Percentiles rank a stretch among this genome's conserved stretches.
Conservation (phyloP, 768 basidiomycete species). For the Holtermanniella nyarrowii region DNA sequence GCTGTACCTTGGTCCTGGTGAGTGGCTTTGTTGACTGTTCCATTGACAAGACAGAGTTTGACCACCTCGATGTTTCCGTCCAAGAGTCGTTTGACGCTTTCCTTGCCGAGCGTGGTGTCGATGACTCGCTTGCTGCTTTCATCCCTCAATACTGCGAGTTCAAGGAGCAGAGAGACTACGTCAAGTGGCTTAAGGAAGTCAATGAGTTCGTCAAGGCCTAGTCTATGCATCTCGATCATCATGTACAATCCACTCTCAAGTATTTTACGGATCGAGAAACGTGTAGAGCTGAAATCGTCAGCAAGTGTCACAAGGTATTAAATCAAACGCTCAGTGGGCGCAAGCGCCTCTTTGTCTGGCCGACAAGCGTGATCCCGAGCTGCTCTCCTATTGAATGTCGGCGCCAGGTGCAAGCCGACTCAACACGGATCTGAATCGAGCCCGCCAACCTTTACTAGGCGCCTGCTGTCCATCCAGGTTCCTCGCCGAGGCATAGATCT, state of each 20-base stretch:
- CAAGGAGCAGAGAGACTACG: conserved; percentile 98
- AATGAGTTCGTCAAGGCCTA: conserved; percentile 62
- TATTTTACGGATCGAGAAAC: not conserved
- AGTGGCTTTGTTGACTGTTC: conserved; percentile 30
- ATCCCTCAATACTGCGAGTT: conserved; percentile 75
- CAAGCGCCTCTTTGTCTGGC: not conserved
- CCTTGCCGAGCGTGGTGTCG: conserved; percentile 80
- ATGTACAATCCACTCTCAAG: too few species aligned
- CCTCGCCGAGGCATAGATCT: not conserved
- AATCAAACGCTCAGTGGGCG: not conserved
- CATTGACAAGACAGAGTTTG: conserved; percentile 51
- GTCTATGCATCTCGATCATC: not conserved
- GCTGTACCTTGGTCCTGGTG: conserved; percentile 83
- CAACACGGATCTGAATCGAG: not conserved
- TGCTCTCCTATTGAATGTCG: not conserved
- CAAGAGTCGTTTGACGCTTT: conserved; percentile 88
- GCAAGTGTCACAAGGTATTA: not conserved
- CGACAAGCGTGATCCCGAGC: not conserved
- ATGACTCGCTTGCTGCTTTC: conserved; percentile 61
- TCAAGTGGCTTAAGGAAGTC: conserved; percentile 73
- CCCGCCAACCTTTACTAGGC: not conserved
- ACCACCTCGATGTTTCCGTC: conserved; percentile 72
- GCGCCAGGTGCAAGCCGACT: not conserved
- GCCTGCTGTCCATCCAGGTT: not conserved
- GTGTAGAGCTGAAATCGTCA: not conserved